Evolutionary conservation across 345 rosid genomes (phyloP), one percentile per base, ranked within the genome.

Genomic region (Alliaria petiolata): DNA sequence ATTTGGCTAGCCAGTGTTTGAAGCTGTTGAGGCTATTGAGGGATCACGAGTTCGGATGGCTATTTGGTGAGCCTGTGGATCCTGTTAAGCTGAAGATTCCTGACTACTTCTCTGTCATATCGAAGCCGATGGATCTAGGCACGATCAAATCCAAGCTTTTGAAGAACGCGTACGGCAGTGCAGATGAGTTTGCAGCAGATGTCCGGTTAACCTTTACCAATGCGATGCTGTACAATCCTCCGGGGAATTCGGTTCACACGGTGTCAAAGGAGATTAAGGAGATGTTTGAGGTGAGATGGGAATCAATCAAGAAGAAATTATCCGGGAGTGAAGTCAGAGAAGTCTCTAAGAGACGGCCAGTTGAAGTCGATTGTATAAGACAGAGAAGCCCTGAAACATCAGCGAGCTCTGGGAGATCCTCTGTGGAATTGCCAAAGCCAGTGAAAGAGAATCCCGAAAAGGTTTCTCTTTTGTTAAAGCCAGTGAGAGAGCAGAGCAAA

Each of bases 91-190:
- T 90, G 67, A 63, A 65, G 5, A 84, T 93, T 76, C 98, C 97
- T 12, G 98, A 93, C 79, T 93, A 90, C 71, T 93, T 93, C 74
- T 63, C 84, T 34, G 72, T 93, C 14, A 80, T 93, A 62, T 52
- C 80, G 2, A 59, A 79, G 28, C 98, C 98, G 9, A 93, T 93
- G 98, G 98, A 93, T 82, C 63, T 93, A 42, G 97, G 97, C 38
- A 90, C 98, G 7, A 61, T 93, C 12, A 86, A 78, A 44, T 86
- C 72, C 1, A 90, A 82, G 51, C 77, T 92, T 71, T 75, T 58
- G 47, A 87, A 76, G 60, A 85, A 81, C 52, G 26, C 11, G 20
- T 93, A 93, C 62, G 22, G 3, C 42, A 78, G 57, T 30, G 19
- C 63, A 1, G 82, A 91, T 52, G 98, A 86, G 68, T 90, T 93